Conservation (phyloP, 441 rosid species). For the Mallotus repandus region DNA sequence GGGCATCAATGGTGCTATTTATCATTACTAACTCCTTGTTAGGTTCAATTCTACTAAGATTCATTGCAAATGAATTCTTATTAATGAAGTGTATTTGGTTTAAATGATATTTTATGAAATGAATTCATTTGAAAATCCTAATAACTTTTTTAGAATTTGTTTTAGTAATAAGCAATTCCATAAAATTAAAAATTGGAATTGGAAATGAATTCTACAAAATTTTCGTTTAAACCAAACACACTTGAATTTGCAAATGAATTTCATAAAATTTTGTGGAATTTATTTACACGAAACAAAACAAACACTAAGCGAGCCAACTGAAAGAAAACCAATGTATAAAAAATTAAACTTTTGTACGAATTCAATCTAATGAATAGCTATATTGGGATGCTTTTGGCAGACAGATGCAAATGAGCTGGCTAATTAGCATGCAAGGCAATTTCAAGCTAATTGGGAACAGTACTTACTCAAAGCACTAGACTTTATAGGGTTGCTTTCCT, state of each 20-base stretch:
- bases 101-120: too few species aligned
- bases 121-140: too few species aligned
- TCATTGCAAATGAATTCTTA: too few species aligned
- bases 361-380: neutral
- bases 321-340: neutral
- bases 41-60: too few species aligned
- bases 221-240: too few species aligned
- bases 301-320: neutral
- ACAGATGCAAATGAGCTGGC: neutral
- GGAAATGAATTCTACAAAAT: too few species aligned
- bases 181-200: too few species aligned
- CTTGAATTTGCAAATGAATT: neutral
- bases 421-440: neutral
- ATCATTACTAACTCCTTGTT: neutral
- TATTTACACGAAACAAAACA: too few species aligned
- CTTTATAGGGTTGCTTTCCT: constrained; percentile 65
- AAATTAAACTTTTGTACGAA: neutral
- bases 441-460: constrained; percentile 2
- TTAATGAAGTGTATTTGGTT: too few species aligned
- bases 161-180: too few species aligned
- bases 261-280: too few species aligned
- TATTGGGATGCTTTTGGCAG: neutral
- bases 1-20: neutral
- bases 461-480: constrained; percentile 80
- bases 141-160: too few species aligned